These are phyloP conservation scores for Paraconiothyrium brasiliense DNA, from an alignment of 2,329 filamentous ascomycete genomes.

Conservation along the genomic window DNA sequence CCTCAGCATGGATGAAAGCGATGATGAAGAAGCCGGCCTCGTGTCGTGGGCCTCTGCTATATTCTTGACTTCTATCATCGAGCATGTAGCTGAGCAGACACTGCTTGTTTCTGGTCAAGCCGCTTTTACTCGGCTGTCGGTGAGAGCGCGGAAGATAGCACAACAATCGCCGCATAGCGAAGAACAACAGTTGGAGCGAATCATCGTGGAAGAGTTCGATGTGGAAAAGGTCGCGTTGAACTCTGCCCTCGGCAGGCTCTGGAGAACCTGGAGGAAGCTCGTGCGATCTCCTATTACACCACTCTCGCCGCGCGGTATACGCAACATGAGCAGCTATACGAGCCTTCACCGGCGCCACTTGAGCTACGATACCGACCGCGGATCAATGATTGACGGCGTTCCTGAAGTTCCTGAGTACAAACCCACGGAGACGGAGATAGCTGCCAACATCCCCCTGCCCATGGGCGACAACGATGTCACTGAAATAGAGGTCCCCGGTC, in stretches of 20 bases:
- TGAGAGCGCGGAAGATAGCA: slow-evolving; percentile 50
- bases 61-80: slow-evolving; percentile 92
- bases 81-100: slow-evolving; percentile 92
- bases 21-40: slow-evolving; percentile 53
- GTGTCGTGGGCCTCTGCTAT: slow-evolving; percentile 92
- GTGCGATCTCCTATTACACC: slow-evolving; percentile 60
- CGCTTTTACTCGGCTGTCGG: slow-evolving; percentile 71
- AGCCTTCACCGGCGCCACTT: slow-evolving; percentile 41
- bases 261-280: slow-evolving; percentile 95
- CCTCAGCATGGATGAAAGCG: slow-evolving; percentile 63
- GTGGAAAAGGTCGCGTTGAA: slow-evolving; percentile 94
- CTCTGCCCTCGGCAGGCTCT: slow-evolving; percentile 84
- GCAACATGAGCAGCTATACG: slow-evolving; percentile 38
- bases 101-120: slow-evolving; percentile 88
- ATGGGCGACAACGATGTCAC: slow-evolving; percentile 73
- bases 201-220: slow-evolving; percentile 89
- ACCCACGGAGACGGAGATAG: slow-evolving; percentile 56
- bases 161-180: slow-evolving; percentile 57
- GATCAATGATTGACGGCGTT: slow-evolving; percentile 30
- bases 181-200: slow-evolving; percentile 67
- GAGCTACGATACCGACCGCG: slow-evolving; percentile 42
- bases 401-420: slow-evolving; percentile 53
- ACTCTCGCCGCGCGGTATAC: slow-evolving; percentile 38
- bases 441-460: slow-evolving; percentile 74
- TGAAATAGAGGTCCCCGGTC: slow-evolving; percentile 82